Base-by-base conservation (phyloP, 305 asterid species). In the Ilex paraguariensis region DNA sequence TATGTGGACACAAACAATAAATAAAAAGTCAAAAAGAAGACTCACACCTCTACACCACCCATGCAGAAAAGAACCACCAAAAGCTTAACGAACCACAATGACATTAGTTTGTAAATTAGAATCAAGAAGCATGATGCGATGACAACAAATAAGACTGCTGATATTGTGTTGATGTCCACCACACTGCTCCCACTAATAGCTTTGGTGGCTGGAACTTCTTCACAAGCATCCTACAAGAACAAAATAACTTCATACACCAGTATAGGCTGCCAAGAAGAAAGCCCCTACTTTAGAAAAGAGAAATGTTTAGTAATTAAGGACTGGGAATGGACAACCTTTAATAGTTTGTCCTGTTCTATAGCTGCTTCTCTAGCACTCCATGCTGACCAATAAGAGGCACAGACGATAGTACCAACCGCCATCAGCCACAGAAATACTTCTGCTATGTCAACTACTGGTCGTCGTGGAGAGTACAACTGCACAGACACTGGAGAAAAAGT, bases 311-410 rank as follows among this genome's bases (percentile, higher is more conserved):
- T 16, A 61, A 51, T 39, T 67, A 12, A 44, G 10, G 64, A 31
- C 66, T 54, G 49, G 64, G 59, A 65, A n/a, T 31, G n/a, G 7
- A 75, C 8, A 31, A 88, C 98, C 97, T 88, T 87, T 49, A 88
- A 76, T 51, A 86, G 66, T 78, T 84, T 84, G 75, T 91, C 96
- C 59, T 84, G 91, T 67, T 88, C 98, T 13, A 82, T 79, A 57
- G 90, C 88, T 59, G 86, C 85, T 82, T 87, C 97, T 77, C 84
- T 73, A 71, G 96, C 92, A 75, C 89, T 87, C 95, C 95, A 83
- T 50, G 97, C 98, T 63, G 95, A 89, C 98, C 97, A 91, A 57
- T 87, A 91, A 61, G 97, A 91, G 45, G 95, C 91, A 67, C 97
- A 88, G 60, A 87, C 70, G 74, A 91, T 89, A 46, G 98, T 91